Conservation (phyloP, 2,329 filamentous ascomycete genomes). For the Clarireedia paspali region DNA sequence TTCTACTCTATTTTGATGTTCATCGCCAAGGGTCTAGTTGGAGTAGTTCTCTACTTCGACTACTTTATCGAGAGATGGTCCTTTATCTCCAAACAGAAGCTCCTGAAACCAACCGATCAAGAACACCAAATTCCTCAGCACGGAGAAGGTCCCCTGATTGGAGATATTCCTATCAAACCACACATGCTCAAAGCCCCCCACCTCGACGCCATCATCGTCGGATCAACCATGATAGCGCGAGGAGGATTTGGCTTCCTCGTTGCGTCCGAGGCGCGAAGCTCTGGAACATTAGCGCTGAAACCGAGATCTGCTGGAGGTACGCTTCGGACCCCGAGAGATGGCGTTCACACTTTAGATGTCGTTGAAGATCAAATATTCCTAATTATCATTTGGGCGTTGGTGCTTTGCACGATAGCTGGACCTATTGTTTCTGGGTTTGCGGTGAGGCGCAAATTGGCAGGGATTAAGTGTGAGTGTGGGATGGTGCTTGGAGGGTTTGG, state of each 20-base stretch:
- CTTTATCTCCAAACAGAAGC: neutral
- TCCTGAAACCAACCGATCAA: neutral
- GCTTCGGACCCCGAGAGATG: neutral
- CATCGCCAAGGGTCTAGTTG: constrained; percentile 41
- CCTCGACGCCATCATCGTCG: constrained; percentile 12
- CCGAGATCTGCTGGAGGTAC: neutral
- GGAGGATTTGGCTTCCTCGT: constrained; percentile 78
- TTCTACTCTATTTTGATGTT: constrained; percentile 35
- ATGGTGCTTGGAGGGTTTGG: neutral
- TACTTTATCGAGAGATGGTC: constrained; percentile 1
- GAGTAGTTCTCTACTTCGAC: constrained; percentile 30
- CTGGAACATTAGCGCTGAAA: constrained; percentile 25
- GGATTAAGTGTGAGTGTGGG: neutral
- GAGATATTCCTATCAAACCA: neutral
- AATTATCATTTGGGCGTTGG: constrained; percentile 47
- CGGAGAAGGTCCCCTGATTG: neutral
- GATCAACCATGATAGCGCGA: constrained; percentile 59
- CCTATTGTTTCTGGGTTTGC: constrained; percentile 30
- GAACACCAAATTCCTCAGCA: neutral
- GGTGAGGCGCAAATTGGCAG: neutral
- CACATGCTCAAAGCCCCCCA: constrained; percentile 10
- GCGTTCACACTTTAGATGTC: neutral
- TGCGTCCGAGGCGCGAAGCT: constrained; percentile 55
- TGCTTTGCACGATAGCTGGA: constrained; percentile 46
- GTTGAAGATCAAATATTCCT: constrained; percentile 37